These are phyloP conservation scores for Strobilomyces dryophilus DNA, from an alignment of 768 basidiomycete genomes.

Conservation along the genomic window DNA sequence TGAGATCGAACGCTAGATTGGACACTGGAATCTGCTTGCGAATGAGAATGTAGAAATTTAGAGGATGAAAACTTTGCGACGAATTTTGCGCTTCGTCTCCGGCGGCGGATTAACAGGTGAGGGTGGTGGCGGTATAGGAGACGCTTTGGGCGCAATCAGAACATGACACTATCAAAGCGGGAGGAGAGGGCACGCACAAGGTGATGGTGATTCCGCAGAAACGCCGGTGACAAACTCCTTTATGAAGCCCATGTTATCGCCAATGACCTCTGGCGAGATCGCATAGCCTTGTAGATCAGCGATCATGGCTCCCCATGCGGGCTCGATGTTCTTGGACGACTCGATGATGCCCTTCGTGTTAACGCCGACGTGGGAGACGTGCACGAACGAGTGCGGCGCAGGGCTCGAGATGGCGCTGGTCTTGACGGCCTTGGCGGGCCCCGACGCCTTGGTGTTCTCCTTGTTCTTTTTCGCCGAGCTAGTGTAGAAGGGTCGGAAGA, in stretches of 20 bases:
- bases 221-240: constrained; percentile 23
- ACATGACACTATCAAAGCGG: neutral
- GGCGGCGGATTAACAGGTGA: constrained; percentile 8
- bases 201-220: constrained; percentile 1
- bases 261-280: constrained; percentile 30
- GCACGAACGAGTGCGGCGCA: constrained; percentile 57
- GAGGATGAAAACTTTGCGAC: constrained; percentile 28
- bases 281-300: constrained; percentile 40
- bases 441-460: constrained; percentile 33
- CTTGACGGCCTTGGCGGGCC: constrained; percentile 32
- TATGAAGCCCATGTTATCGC: constrained; percentile 34
- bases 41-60: constrained; percentile 6
- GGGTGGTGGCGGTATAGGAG: constrained; percentile 9
- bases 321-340: constrained; percentile 49
- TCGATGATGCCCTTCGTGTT: constrained; percentile 48
- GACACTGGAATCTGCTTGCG: neutral
- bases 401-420: constrained; percentile 52
- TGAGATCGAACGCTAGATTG: neutral
- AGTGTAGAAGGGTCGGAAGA: constrained; percentile 27
- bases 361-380: constrained; percentile 62
- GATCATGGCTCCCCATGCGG: constrained; percentile 48
- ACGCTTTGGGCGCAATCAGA: constrained; percentile 3
- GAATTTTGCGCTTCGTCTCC: constrained; percentile 30
- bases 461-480: constrained; percentile 23
- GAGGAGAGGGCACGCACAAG: constrained; percentile 10